A percentile compares a stretch with the other conserved stretches of the same genome.
Evolutionary conservation across 345 rosid genomes (phyloP).

Genomic region (Turritis glabra): DNA sequence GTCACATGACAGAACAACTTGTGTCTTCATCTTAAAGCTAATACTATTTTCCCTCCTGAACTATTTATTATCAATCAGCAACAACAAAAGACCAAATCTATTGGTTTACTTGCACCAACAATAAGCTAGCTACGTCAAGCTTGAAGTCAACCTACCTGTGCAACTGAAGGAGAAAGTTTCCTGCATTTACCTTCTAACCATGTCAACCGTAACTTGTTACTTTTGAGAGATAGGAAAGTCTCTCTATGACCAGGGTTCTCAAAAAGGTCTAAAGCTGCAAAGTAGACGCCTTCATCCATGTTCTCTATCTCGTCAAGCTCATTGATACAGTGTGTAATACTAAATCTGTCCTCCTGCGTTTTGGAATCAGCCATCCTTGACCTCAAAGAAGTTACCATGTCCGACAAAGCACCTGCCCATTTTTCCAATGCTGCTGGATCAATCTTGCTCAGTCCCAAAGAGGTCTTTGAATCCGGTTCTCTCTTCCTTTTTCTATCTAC

Average conservation of each 20-base stretch:
- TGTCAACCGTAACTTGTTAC: slow-evolving; percentile 40
- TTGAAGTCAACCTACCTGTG: slow-evolving; percentile 17
- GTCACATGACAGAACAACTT: not conserved
- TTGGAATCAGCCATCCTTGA: slow-evolving; percentile 34
- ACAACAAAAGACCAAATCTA: slow-evolving; percentile 13
- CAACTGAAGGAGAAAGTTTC: slow-evolving; percentile 15
- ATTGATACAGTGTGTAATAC: slow-evolving; percentile 63
- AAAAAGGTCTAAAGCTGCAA: slow-evolving; percentile 71
- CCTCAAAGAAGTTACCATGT: slow-evolving; percentile 58
- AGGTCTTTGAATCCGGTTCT: slow-evolving; percentile 38
- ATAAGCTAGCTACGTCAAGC: not conserved
- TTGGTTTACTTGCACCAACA: slow-evolving; percentile 9
- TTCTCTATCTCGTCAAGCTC: slow-evolving; percentile 64
- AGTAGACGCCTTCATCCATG: slow-evolving; percentile 56
- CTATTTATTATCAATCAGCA: slow-evolving; percentile 10
- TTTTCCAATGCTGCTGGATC: slow-evolving; percentile 45
- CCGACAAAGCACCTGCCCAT: slow-evolving; percentile 63
- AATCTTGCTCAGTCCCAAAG: slow-evolving; percentile 35
- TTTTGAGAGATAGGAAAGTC: slow-evolving; percentile 62
- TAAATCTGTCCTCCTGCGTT: slow-evolving; percentile 44
- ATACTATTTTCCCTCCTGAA: not conserved
- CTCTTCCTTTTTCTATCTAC: slow-evolving; percentile 49
- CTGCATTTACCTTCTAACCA: slow-evolving; percentile 67
- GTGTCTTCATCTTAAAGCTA: not conserved
- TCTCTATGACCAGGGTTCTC: slow-evolving; percentile 59